Evolutionary conservation across 2,329 filamentous ascomycete genomes (phyloP).

Genomic region (Daldinia eschscholtzii): DNA sequence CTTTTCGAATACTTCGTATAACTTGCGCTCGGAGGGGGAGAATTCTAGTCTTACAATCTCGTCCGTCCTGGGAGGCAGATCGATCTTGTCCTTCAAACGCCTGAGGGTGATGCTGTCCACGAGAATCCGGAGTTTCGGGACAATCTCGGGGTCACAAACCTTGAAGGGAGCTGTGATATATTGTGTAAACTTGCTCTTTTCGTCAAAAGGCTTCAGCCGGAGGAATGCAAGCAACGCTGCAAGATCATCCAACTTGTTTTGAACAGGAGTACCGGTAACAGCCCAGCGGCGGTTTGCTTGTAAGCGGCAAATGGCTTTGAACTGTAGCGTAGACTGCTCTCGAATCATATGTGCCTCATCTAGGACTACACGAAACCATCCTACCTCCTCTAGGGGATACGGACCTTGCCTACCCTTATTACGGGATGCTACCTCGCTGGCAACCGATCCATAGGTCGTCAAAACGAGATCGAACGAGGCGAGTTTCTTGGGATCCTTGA

Average conservation of each 20-base stretch:
- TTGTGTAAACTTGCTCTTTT: conserved; percentile 78
- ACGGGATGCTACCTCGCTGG: conserved; percentile 79
- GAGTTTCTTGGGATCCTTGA: conserved; percentile 75
- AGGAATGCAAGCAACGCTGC: conserved; percentile 89
- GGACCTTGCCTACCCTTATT: conserved; percentile 69
- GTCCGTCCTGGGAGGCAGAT: conserved; percentile 81
- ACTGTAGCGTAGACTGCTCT: conserved; percentile 83
- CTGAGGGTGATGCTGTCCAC: conserved; percentile 96
- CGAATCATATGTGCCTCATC: conserved; percentile 97
- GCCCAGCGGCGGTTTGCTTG: conserved; percentile 90
- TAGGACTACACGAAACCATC: conserved; percentile 93
- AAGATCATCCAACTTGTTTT: conserved; percentile 92
- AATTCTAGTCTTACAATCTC: conserved; percentile 81
- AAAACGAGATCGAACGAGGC: conserved; percentile 85
- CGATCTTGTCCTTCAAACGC: conserved; percentile 90
- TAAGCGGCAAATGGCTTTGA: conserved; percentile 84
- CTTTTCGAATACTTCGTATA: conserved; percentile 88
- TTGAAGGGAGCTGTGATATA: conserved; percentile 91
- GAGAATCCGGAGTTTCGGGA: conserved; percentile 86
- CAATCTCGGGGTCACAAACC: conserved; percentile 82
- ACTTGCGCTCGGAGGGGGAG: conserved; percentile 75
- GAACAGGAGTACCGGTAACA: conserved; percentile 95
- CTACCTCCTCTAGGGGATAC: conserved; percentile 79
- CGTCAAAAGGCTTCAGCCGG: conserved; percentile 85
- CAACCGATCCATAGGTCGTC: conserved; percentile 91